Conservation (phyloP, 306 rosid species). For the Cicer arietinum region DNA sequence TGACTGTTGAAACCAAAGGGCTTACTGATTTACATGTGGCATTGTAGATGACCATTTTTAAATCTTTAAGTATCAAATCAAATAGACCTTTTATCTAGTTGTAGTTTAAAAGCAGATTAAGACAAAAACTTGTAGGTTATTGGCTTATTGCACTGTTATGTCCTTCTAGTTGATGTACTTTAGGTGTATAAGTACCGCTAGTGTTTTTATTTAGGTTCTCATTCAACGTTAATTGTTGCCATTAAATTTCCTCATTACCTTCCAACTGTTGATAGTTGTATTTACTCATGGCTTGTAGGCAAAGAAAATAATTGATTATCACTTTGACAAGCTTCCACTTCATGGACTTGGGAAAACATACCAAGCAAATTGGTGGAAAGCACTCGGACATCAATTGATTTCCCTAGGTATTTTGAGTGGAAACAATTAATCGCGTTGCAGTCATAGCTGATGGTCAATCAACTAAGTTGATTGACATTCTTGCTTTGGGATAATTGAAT, state of each 20-base stretch:
- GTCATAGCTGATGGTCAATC: constrained; percentile 31
- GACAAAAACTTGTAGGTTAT: not conserved
- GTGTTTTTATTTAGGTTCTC: constrained; percentile 16
- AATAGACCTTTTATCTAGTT: constrained; percentile 14
- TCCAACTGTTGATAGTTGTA: constrained; percentile 46
- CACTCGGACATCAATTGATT: constrained; percentile 73
- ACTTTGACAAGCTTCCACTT: constrained; percentile 84
- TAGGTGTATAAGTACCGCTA: not conserved
- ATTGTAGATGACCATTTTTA: constrained; percentile 33
- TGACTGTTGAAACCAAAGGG: not conserved
- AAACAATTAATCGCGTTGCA: constrained; percentile 28
- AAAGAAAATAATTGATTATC: constrained; percentile 66
- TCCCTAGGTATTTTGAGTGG: constrained; percentile 61
- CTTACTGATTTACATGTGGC: constrained; percentile 1
- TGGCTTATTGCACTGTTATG: constrained; percentile 16
- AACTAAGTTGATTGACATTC: constrained; percentile 7
- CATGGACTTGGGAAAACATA: constrained; percentile 86
- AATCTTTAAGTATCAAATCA: constrained; percentile 31
- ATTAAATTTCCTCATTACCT: constrained; percentile 29
- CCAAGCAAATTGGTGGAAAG: constrained; percentile 93
- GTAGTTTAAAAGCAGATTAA: not conserved
- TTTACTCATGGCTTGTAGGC: constrained; percentile 63
- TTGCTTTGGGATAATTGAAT: constrained; percentile 33
- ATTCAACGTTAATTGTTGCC: constrained; percentile 30
- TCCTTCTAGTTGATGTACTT: constrained; percentile 10